These are phyloP conservation scores for Geotrichum candidum DNA, from an alignment of 1,139 yeast species.

Conservation along the genomic window DNA sequence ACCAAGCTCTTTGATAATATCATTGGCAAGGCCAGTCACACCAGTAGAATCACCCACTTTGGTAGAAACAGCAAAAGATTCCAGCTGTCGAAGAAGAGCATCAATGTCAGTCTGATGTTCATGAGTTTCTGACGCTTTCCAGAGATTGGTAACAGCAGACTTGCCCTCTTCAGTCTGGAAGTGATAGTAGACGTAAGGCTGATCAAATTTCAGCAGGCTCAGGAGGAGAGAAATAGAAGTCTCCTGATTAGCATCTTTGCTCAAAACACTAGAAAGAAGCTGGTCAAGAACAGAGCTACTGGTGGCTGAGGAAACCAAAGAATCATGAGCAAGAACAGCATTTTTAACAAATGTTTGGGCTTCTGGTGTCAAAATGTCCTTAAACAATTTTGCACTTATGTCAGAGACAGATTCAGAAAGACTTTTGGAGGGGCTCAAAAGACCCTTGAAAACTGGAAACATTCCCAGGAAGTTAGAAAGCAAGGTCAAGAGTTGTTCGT, in stretches of 20 bases:
- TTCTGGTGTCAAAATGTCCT: not conserved
- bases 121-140: constrained; percentile 14
- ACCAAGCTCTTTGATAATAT: constrained; percentile 10
- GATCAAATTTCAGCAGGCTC: constrained; percentile 4
- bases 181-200: not conserved
- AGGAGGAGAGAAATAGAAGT: not conserved
- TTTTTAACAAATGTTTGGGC: constrained; percentile 1
- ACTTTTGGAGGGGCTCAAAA: constrained; percentile 2
- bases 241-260: constrained; percentile 5
- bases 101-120: constrained; percentile 8
- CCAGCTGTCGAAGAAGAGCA: constrained; percentile 7
- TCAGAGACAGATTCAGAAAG: constrained; percentile 10
- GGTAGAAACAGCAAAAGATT: constrained; percentile 6
- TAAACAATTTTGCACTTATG: not conserved
- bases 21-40: constrained; percentile 5
- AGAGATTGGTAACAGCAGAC: constrained; percentile 6
- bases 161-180: constrained; percentile 14
- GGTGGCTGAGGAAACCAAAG: not conserved
- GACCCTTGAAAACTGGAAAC: not conserved
- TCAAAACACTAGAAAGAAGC: constrained; percentile 4
- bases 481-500: not conserved
- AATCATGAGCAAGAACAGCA: constrained; percentile 10
- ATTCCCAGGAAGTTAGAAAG: constrained; percentile 6
- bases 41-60: not conserved
- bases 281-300: not conserved